These are phyloP conservation scores for Picea glauca DNA, from an alignment of 75 land plant species.

Conservation along the genomic window DNA sequence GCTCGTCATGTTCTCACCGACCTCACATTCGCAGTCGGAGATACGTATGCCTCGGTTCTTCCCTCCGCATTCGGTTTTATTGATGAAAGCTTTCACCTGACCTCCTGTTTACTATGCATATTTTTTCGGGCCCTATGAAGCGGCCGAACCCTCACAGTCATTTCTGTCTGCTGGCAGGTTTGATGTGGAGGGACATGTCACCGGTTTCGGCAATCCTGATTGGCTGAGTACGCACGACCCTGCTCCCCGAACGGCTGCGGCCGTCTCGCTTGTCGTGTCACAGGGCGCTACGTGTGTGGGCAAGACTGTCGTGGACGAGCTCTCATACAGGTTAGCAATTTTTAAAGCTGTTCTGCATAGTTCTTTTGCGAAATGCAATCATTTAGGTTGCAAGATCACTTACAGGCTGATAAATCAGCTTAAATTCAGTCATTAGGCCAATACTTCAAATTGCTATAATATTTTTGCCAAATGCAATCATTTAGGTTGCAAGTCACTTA, in stretches of 20 bases:
- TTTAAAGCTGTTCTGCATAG: no score
- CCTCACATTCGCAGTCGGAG: slow-evolving; percentile 75
- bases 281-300: slow-evolving; percentile 91
- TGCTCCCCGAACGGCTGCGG: slow-evolving; percentile 61
- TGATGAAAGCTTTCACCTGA: not conserved
- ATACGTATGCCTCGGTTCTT: slow-evolving; percentile 34
- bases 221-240: slow-evolving; percentile 80
- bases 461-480: no score
- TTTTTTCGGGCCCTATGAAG: no score
- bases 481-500: no score
- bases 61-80: slow-evolving; percentile 1
- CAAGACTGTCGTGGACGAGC: slow-evolving; percentile 86
- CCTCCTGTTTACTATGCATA: not conserved
- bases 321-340: slow-evolving; percentile 47
- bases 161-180: slow-evolving; percentile 46
- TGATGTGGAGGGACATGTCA: slow-evolving; percentile 77
- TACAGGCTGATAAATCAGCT: no score
- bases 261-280: slow-evolving; percentile 51
- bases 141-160: not conserved
- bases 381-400: no score
- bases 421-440: no score
- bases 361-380: no score
- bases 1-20: slow-evolving; percentile 68
- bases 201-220: slow-evolving; percentile 88
- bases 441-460: no score